Conservation (phyloP, 2,329 filamentous ascomycete genomes). For the Trichoderma arundinaceum region DNA sequence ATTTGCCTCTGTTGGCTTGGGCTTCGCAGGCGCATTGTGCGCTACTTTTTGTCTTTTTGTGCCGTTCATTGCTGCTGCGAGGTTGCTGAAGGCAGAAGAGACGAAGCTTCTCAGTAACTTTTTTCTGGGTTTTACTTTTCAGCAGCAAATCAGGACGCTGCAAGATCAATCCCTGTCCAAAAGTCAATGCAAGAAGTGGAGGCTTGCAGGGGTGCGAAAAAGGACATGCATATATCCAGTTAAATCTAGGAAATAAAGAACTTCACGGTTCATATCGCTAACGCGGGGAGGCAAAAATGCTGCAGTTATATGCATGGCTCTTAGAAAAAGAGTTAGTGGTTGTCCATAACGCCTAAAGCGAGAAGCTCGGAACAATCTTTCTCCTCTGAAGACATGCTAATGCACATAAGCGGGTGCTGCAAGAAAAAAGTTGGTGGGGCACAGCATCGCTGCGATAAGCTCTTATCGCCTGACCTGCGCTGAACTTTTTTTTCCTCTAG, state of each 20-base stretch:
- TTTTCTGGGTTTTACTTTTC: slow-evolving; percentile 18
- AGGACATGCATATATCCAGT: neutral
- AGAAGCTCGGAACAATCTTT: slow-evolving; percentile 1
- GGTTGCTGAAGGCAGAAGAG: slow-evolving; percentile 20
- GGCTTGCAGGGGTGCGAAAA: neutral
- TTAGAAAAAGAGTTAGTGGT: too few species aligned
- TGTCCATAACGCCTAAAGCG: neutral
- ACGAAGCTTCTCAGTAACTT: slow-evolving; percentile 19
- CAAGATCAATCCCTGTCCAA: slow-evolving; percentile 13
- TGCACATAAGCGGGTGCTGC: neutral
- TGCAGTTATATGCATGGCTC: too few species aligned
- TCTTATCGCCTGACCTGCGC: slow-evolving; percentile 44
- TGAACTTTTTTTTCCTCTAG: slow-evolving; percentile 43
- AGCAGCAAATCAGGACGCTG: slow-evolving; percentile 24
- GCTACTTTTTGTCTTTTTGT: slow-evolving; percentile 52
- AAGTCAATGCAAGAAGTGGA: neutral
- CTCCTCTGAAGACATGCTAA: neutral
- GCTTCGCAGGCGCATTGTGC: slow-evolving; percentile 39
- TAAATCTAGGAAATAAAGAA: neutral
- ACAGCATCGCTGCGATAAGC: slow-evolving; percentile 40
- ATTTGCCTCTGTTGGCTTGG: slow-evolving; percentile 6
- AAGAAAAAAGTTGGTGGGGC: slow-evolving; percentile 46
- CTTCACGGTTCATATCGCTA: neutral
- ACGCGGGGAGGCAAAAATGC: neutral
- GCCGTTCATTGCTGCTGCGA: slow-evolving; percentile 44